These are phyloP conservation scores for Akanthomyces muscarius DNA, from an alignment of 2,329 filamentous ascomycete species.

Conservation along the genomic window DNA sequence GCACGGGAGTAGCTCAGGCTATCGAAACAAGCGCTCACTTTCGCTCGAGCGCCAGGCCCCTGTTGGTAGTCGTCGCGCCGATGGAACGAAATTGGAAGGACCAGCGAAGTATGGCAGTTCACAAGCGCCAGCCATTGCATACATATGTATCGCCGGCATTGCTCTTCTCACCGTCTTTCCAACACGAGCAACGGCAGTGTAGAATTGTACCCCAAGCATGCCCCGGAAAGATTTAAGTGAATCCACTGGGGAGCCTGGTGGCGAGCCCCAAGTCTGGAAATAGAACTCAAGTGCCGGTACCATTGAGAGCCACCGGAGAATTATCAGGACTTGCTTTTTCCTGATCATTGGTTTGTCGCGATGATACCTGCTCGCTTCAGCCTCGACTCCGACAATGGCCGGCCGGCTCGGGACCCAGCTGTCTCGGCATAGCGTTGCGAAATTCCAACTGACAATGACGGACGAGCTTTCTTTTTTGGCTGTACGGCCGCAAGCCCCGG, in stretches of 20 bases:
- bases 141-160: background rate
- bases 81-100: background rate
- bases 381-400: background rate
- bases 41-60: background rate
- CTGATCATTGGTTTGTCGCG: background rate
- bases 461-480: background rate
- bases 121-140: background rate
- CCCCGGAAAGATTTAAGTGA: background rate
- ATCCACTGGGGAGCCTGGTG: background rate
- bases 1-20: background rate
- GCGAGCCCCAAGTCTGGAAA: background rate
- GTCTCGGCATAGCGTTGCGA: background rate
- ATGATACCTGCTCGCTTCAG: background rate
- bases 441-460: background rate
- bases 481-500: background rate
- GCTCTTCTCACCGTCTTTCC: background rate
- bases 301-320: background rate
- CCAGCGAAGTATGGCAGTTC: background rate
- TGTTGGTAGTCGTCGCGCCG: background rate
- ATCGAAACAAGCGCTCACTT: constrained; percentile 10
- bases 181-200: background rate
- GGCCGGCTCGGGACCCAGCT: background rate
- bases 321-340: background rate
- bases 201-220: background rate
- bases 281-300: background rate